Conservation (phyloP, 2,329 filamentous ascomycete species). For the Gnomoniopsis smithogilvyi region DNA sequence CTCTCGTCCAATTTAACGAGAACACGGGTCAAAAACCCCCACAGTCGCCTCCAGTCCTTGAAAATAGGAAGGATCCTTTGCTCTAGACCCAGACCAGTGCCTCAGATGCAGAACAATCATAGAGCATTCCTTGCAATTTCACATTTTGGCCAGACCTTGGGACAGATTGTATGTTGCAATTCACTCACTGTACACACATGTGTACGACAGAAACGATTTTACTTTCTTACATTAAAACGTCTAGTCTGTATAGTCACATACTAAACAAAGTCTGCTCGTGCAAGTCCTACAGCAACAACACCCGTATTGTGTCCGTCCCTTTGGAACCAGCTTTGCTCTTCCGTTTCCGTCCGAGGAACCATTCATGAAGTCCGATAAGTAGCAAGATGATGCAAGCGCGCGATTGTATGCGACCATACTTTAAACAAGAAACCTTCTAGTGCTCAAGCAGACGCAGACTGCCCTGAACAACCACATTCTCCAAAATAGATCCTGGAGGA, state of each 20-base stretch:
- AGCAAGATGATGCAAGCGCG: slow-evolving; percentile 6
- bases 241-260: slow-evolving; percentile 12
- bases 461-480: slow-evolving; percentile 98
- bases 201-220: not conserved
- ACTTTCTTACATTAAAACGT: slow-evolving; percentile 16
- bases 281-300: slow-evolving; percentile 7
- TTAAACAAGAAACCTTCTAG: slow-evolving; percentile 33
- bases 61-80: too few relatives aligned
- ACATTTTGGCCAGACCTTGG: too few relatives aligned
- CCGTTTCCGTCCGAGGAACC: not conserved
- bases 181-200: too few relatives aligned
- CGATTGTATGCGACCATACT: not conserved
- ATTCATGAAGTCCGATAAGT: not conserved
- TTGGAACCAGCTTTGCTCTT: not conserved
- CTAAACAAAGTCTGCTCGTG: slow-evolving; percentile 6
- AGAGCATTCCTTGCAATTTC: too few relatives aligned
- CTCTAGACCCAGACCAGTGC: too few relatives aligned
- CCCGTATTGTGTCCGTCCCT: not conserved
- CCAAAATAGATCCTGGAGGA: slow-evolving; percentile 91
- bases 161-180: too few relatives aligned
- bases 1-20: too few relatives aligned
- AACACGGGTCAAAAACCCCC: too few relatives aligned
- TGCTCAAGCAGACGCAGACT: slow-evolving; percentile 75
- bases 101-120: too few relatives aligned
- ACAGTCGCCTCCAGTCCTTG: too few relatives aligned